Conservation (phyloP, 352 stramenopile genomes). For the Pythium aquatile region DNA sequence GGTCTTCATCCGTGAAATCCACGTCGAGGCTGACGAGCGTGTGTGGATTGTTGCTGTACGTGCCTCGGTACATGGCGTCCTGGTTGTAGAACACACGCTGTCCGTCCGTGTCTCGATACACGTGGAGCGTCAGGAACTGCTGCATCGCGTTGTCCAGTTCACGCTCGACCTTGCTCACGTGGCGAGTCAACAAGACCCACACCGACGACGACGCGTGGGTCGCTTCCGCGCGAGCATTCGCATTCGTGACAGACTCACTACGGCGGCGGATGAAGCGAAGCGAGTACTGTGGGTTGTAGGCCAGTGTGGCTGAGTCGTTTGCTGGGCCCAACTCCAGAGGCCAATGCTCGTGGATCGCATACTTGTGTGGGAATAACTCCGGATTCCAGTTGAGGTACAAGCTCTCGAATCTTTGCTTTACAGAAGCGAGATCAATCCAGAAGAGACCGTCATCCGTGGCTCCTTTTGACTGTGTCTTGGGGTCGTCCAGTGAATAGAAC, state of each 20-base stretch:
- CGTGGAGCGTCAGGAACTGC: slow-evolving; percentile 90
- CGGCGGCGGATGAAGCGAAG: slow-evolving; percentile 64
- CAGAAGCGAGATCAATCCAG: slow-evolving; percentile 94
- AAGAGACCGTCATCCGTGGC: slow-evolving; percentile 92
- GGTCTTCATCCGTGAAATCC: slow-evolving; percentile 43
- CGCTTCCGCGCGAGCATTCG: slow-evolving; percentile 1
- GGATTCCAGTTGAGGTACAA: slow-evolving; percentile 97
- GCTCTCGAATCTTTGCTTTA: slow-evolving; percentile 91
- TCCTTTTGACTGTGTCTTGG: slow-evolving; percentile 7
- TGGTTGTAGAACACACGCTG: slow-evolving; percentile 85
- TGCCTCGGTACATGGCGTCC: slow-evolving; percentile 69
- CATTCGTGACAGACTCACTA: slow-evolving; percentile 20
- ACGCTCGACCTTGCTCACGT: slow-evolving; percentile 84
- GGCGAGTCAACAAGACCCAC: slow-evolving; percentile 92
- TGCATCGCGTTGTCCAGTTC: slow-evolving; percentile 48
- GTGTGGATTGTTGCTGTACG: slow-evolving; percentile 93
- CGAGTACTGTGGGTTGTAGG: slow-evolving; percentile 94
- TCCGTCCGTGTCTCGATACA: slow-evolving; percentile 70
- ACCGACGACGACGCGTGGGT: slow-evolving; percentile 49
- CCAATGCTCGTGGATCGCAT: slow-evolving; percentile 83
- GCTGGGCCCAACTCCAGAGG: slow-evolving; percentile 73
- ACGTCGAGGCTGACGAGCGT: slow-evolving; percentile 87
- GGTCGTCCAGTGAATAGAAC: slow-evolving; percentile 36
- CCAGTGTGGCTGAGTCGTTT: slow-evolving; percentile 91
- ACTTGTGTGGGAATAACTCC: slow-evolving; percentile 85